These are phyloP conservation scores for Kodamaea neixiangensis DNA, from an alignment of 805 yeast genomes.

Conservation along the genomic window DNA sequence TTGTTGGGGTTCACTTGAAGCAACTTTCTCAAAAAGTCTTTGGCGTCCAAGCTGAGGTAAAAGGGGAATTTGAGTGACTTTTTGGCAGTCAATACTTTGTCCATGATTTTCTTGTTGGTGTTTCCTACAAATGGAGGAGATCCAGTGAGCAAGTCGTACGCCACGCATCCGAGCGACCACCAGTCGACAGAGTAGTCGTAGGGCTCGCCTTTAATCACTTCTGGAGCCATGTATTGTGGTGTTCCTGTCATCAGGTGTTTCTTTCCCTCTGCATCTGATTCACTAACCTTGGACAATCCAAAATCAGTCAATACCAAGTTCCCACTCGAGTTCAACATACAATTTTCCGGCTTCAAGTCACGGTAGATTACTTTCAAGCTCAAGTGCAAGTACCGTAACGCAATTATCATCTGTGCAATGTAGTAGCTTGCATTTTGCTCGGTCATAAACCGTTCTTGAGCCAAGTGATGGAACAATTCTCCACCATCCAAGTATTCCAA, in stretches of 20 bases:
- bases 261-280: slow-evolving; percentile 15
- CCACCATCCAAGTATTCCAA: slow-evolving; percentile 48
- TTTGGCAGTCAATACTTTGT: slow-evolving; percentile 37
- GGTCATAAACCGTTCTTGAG: slow-evolving; percentile 22
- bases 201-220: slow-evolving; percentile 41
- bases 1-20: slow-evolving; percentile 39
- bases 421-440: slow-evolving; percentile 44
- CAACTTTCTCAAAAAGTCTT: slow-evolving; percentile 40
- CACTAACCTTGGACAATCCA: slow-evolving; percentile 43
- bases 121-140: slow-evolving; percentile 48
- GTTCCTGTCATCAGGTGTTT: slow-evolving; percentile 44
- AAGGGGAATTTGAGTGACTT: slow-evolving; percentile 38
- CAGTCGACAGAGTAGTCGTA: slow-evolving; percentile 47
- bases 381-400: slow-evolving; percentile 39
- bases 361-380: slow-evolving; percentile 43
- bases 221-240: slow-evolving; percentile 51
- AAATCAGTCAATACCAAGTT: slow-evolving; percentile 47
- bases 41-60: slow-evolving; percentile 43
- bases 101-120: slow-evolving; percentile 39
- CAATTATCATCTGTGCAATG: slow-evolving; percentile 44
- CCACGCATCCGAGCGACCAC: slow-evolving; percentile 50
- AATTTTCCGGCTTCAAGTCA: slow-evolving; percentile 48
- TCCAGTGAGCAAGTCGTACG: slow-evolving; percentile 45
- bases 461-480: slow-evolving; percentile 46
- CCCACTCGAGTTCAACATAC: slow-evolving; percentile 44